phyloP scores from a whole-genome alignment of 768 basidiomycete species.

The Macrolepiota dolichaula region DNA sequence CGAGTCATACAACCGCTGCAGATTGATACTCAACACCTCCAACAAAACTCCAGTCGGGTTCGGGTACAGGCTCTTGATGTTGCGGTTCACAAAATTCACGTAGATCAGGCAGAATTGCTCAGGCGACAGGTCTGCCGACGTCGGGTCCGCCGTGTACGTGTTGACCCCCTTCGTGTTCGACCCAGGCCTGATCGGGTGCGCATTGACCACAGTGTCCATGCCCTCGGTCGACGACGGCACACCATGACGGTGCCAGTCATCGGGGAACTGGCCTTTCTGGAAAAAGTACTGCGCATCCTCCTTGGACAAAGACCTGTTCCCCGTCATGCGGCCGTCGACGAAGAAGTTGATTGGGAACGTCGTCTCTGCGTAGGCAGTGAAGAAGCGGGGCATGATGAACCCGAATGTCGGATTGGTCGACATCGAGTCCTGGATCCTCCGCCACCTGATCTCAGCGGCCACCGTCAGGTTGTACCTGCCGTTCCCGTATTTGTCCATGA shows the following conservation, averaged over 20 bases:
- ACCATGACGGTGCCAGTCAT: slow-evolving; percentile 13
- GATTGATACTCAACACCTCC: slow-evolving; percentile 8
- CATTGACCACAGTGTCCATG: neutral
- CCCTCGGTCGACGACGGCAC: slow-evolving; percentile 1
- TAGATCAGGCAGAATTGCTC: too few relatives aligned
- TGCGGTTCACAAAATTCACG: slow-evolving; percentile 13
- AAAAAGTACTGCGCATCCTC: slow-evolving; percentile 16
- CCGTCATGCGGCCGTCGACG: slow-evolving; percentile 15
- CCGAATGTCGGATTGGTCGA: slow-evolving; percentile 17
- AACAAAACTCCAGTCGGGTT: slow-evolving; percentile 13
- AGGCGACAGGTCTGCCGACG: slow-evolving; percentile 3
- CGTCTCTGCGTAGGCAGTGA: too few relatives aligned
- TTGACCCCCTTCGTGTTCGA: slow-evolving; percentile 13
- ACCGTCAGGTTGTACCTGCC: slow-evolving; percentile 17
- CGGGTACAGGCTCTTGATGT: slow-evolving; percentile 14
- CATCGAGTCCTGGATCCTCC: slow-evolving; percentile 16
- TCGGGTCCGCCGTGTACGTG: slow-evolving; percentile 13
- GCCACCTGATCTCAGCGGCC: slow-evolving; percentile 14
- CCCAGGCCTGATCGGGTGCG: slow-evolving; percentile 16
- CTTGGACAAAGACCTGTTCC: slow-evolving; percentile 12
- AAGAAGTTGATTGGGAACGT: slow-evolving; percentile 14
- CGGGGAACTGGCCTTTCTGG: slow-evolving; percentile 12
- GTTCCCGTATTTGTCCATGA: too few relatives aligned
- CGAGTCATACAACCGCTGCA: neutral
- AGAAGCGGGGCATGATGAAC: slow-evolving; percentile 12